phyloP scores from a whole-genome alignment of 169 alveolate genomes.

The Plasmodium falciparum region DNA sequence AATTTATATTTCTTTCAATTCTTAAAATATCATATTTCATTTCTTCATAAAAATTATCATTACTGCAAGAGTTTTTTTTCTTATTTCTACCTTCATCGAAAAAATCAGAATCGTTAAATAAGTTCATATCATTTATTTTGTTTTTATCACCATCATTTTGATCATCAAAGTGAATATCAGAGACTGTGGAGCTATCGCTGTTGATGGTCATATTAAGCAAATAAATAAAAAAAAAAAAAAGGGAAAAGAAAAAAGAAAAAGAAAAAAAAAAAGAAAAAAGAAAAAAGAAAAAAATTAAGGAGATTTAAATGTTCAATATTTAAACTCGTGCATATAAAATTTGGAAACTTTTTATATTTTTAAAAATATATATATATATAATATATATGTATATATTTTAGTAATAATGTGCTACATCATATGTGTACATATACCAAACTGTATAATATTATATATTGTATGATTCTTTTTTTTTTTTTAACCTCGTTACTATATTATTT shows the following conservation, averaged over 20 bases:
- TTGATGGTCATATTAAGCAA: not conserved
- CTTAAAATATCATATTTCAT: constrained; percentile 48
- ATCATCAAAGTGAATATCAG: constrained; percentile 11
- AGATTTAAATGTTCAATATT: not conserved
- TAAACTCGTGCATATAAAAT: too few species aligned
- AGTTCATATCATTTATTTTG: constrained; percentile 20
- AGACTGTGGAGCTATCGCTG: constrained; percentile 22
- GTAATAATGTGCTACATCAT: too few species aligned
- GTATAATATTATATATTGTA: too few species aligned
- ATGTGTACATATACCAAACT: too few species aligned
- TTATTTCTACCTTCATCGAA: constrained; percentile 29
- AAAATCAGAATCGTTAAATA: constrained; percentile 22
- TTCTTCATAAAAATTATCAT: constrained; percentile 43
- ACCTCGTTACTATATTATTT: too few species aligned
- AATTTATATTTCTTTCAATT: constrained; percentile 69
- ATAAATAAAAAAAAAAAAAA: not conserved
- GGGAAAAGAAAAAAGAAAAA: not conserved
- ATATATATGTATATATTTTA: too few species aligned
- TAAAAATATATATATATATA: too few species aligned
- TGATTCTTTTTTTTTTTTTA: too few species aligned
- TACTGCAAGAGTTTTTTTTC: not conserved
- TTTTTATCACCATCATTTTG: not conserved
- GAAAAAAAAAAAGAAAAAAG: not conserved
- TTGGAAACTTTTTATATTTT: too few species aligned
- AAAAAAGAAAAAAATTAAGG: not conserved